Evolutionary conservation across 2,329 filamentous ascomycete genomes (phyloP).

Genomic region (Biscogniauxia sp.): DNA sequence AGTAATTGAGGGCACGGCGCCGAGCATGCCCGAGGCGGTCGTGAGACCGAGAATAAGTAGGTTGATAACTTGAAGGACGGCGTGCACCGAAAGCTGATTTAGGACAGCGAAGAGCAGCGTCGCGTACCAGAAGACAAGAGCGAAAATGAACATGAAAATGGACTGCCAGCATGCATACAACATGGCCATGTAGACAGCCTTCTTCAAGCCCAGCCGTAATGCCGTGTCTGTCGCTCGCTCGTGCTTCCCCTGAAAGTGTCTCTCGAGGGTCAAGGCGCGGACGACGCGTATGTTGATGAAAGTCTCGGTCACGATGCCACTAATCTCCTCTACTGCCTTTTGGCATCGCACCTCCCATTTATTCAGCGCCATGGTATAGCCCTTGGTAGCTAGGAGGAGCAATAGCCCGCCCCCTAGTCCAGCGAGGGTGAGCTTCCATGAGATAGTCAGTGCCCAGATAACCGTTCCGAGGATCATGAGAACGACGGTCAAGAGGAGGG

Average conservation of each 20-base stretch:
- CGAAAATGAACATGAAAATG: constrained; percentile 67
- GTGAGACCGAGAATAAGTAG: constrained; percentile 81
- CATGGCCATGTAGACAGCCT: constrained; percentile 65
- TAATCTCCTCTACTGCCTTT: constrained; percentile 57
- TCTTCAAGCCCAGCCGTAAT: constrained; percentile 60
- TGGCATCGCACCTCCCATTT: constrained; percentile 72
- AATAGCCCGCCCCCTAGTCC: constrained; percentile 67
- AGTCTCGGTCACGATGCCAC: constrained; percentile 68
- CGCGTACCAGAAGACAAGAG: constrained; percentile 83
- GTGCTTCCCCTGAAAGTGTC: constrained; percentile 67
- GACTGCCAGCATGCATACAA: constrained; percentile 79
- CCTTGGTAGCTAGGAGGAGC: constrained; percentile 63
- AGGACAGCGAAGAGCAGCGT: constrained; percentile 57
- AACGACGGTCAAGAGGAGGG: constrained; percentile 63
- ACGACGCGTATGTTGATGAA: constrained; percentile 79
- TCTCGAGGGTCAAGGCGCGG: constrained; percentile 70
- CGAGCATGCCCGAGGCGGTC: constrained; percentile 66
- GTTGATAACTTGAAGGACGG: constrained; percentile 73
- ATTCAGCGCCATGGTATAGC: constrained; percentile 62
- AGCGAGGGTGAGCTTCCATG: constrained; percentile 80
- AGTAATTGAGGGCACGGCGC: constrained; percentile 77
- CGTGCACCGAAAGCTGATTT: constrained; percentile 46
- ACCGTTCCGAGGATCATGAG: constrained; percentile 69
- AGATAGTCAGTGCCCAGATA: constrained; percentile 69
- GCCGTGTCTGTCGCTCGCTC: constrained; percentile 47